Evolutionary conservation across 441 rosid genomes (phyloP).

Genomic region (Adansonia rubrostipa): DNA sequence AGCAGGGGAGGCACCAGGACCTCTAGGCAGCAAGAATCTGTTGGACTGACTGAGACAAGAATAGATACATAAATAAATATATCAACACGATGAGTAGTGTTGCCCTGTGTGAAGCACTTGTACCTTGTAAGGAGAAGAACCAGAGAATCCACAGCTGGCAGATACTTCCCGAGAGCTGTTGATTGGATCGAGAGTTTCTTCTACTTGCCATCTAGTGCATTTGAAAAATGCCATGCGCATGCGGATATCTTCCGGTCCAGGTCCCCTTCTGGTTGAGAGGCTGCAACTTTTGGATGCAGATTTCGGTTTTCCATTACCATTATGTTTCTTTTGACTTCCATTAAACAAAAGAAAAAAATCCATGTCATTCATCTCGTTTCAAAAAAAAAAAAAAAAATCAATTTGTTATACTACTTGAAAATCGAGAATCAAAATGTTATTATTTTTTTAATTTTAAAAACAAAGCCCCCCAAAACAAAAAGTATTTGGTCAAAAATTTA

Average conservation of each 20-base stretch:
- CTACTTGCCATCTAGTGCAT: constrained; percentile 78
- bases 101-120: constrained; percentile 47
- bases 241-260: constrained; percentile 44
- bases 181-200: constrained; percentile 76
- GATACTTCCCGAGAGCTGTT: constrained; percentile 69
- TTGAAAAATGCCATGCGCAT: constrained; percentile 53
- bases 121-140: constrained; percentile 43
- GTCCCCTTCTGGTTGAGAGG: constrained; percentile 36
- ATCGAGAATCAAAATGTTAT: too few relatives aligned
- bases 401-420: too few relatives aligned
- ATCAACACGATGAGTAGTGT: constrained; percentile 43
- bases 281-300: constrained; percentile 27
- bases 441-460: too few relatives aligned
- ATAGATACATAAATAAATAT: too few relatives aligned
- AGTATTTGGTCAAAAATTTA: too few relatives aligned
- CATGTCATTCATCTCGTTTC: too few relatives aligned
- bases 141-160: constrained; percentile 46
- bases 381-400: too few relatives aligned
- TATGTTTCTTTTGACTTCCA: neutral
- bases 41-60: constrained; percentile 33
- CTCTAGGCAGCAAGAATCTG: constrained; percentile 63
- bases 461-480: too few relatives aligned
- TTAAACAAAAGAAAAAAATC: too few relatives aligned
- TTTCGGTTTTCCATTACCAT: constrained; percentile 32
- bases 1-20: constrained; percentile 61